Conservation (phyloP, 176 grass and related monocot species). For the Lolium rigidum region DNA sequence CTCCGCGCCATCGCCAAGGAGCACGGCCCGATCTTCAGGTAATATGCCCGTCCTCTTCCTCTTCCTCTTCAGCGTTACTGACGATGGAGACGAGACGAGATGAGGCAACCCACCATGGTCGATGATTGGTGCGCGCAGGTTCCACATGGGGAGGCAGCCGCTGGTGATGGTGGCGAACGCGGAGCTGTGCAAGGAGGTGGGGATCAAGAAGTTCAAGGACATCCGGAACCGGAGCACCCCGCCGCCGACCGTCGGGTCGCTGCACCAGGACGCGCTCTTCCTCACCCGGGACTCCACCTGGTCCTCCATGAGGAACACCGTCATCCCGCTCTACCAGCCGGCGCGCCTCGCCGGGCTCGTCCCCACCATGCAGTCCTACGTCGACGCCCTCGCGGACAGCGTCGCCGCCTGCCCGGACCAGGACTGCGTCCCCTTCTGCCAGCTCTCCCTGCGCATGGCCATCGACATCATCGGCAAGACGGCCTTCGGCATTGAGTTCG, state of each 20-base stretch:
- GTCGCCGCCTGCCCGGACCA: slow-evolving; percentile 50
- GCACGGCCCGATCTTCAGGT: slow-evolving; percentile 92
- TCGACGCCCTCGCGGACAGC: slow-evolving; percentile 42
- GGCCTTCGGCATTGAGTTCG: slow-evolving; percentile 80
- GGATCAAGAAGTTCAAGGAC: slow-evolving; percentile 95
- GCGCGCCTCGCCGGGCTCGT: slow-evolving; percentile 69
- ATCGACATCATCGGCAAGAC: slow-evolving; percentile 34
- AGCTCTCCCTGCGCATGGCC: slow-evolving; percentile 32
- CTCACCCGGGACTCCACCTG: slow-evolving; percentile 80
- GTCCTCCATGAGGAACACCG: slow-evolving; percentile 84
- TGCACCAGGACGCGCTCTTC: slow-evolving; percentile 92
- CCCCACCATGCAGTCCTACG: slow-evolving; percentile 81
- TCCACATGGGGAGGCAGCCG: slow-evolving; percentile 94
- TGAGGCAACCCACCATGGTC: no score
- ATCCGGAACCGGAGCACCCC: slow-evolving; percentile 87
- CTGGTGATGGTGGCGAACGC: slow-evolving; percentile 89
- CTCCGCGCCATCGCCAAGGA: slow-evolving; percentile 69
- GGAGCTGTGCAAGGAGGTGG: slow-evolving; percentile 89
- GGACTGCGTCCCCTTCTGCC: slow-evolving; percentile 53
- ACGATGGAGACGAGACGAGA: no score
- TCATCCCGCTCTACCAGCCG: slow-evolving; percentile 90
- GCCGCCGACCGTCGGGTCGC: slow-evolving; percentile 61
- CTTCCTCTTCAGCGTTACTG: no score
- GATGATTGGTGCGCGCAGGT: slow-evolving; percentile 51
- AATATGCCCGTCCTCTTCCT: background rate